phyloP scores from a whole-genome alignment of 2,329 filamentous ascomycete genomes.

The Cercospora brassicicola region DNA sequence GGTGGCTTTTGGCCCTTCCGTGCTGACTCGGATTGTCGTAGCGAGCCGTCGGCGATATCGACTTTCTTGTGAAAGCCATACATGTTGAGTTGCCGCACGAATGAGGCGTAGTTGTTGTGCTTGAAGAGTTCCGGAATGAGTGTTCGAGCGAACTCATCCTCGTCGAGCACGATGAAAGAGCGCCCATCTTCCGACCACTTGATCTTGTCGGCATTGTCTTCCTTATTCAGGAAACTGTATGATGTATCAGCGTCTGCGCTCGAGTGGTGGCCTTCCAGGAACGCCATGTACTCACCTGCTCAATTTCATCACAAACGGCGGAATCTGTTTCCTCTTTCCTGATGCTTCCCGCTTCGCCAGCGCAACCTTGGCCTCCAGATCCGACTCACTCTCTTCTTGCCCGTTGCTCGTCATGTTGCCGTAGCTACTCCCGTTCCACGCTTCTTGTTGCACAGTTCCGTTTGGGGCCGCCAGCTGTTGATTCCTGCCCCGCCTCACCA shows the following conservation, averaged over 20 bases:
- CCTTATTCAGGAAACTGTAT: slow-evolving; percentile 78
- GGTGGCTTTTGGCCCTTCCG: slow-evolving; percentile 91
- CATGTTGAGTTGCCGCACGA: slow-evolving; percentile 68
- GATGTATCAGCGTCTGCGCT: slow-evolving; percentile 17
- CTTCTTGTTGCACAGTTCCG: slow-evolving; percentile 32
- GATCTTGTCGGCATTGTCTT: slow-evolving; percentile 88
- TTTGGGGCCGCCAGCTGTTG: slow-evolving; percentile 46
- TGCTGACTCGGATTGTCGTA: slow-evolving; percentile 94
- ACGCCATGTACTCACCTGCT: slow-evolving; percentile 69
- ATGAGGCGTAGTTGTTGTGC: slow-evolving; percentile 77
- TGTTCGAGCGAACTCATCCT: slow-evolving; percentile 80
- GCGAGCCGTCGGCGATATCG: slow-evolving; percentile 89
- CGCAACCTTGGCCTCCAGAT: slow-evolving; percentile 75
- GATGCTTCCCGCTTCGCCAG: slow-evolving; percentile 84
- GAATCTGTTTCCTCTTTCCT: slow-evolving; percentile 90
- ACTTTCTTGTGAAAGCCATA: slow-evolving; percentile 58
- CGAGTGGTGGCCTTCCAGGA: background rate
- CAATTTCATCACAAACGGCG: slow-evolving; percentile 95
- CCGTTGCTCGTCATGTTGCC: slow-evolving; percentile 42
- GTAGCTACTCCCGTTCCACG: slow-evolving; percentile 42
- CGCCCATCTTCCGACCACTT: slow-evolving; percentile 96
- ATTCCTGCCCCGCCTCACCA: slow-evolving; percentile 50
- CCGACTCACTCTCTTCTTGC: slow-evolving; percentile 71
- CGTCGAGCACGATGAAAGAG: slow-evolving; percentile 93
- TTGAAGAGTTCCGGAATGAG: slow-evolving; percentile 75